These are phyloP conservation scores for Hura crepitans DNA, from an alignment of 441 rosid species.

Conservation along the genomic window DNA sequence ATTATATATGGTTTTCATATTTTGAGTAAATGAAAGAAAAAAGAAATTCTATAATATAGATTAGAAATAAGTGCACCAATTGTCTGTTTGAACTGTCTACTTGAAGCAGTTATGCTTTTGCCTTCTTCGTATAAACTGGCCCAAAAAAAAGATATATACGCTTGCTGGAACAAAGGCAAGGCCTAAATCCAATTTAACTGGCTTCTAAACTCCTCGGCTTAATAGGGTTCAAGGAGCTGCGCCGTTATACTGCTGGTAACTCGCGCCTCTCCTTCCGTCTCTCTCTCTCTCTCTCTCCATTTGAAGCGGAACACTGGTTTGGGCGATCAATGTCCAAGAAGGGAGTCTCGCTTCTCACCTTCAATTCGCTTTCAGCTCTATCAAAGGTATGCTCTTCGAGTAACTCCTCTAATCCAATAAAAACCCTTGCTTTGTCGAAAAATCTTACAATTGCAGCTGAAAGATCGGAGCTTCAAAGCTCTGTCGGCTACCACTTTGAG, in stretches of 20 bases:
- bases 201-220: neutral
- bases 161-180: too few relatives aligned
- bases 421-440: conserved; percentile 24
- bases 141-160: too few relatives aligned
- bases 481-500: conserved; percentile 19
- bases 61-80: too few relatives aligned
- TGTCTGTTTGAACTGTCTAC: too few relatives aligned
- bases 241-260: neutral
- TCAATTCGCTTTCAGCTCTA: conserved; percentile 27
- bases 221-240: conserved; percentile 10
- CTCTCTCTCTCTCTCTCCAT: neutral
- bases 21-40: too few relatives aligned
- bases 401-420: conserved; percentile 23
- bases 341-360: conserved; percentile 30
- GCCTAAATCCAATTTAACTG: neutral
- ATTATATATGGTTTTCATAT: too few relatives aligned
- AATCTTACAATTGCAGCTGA: conserved; percentile 44
- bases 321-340: conserved; percentile 41
- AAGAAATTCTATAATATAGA: too few relatives aligned
- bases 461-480: conserved; percentile 37
- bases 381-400: conserved; percentile 34
- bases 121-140: too few relatives aligned
- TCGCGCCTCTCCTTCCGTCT: neutral
- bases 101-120: too few relatives aligned
- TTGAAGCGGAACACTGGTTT: neutral